Conservation (phyloP, 176 grass and related monocot genomes). For the Phoenix roebelenii region DNA sequence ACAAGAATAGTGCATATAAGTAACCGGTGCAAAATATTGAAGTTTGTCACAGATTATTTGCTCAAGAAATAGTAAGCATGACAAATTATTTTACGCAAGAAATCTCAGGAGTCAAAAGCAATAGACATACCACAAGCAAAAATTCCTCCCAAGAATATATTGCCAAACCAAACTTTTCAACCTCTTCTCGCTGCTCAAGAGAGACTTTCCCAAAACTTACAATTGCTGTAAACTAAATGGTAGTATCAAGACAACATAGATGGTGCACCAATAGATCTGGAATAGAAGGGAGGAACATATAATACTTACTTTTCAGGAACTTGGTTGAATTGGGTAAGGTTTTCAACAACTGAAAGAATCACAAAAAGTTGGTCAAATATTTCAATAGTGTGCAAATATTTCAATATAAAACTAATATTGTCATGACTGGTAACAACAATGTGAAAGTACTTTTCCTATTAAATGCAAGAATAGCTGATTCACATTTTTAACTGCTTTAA, state of each 20-base stretch:
- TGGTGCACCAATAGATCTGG: not conserved
- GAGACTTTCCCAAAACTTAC: constrained; percentile 83
- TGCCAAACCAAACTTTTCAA: constrained; percentile 47
- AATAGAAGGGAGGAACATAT: not conserved
- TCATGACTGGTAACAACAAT: too few species aligned
- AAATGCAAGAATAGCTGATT: too few species aligned
- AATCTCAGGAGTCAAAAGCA: not conserved
- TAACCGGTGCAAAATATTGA: too few species aligned
- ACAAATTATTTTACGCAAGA: too few species aligned
- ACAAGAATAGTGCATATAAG: too few species aligned
- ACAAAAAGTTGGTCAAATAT: too few species aligned
- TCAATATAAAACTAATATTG: too few species aligned
- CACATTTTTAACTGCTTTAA: too few species aligned
- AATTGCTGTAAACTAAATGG: constrained; percentile 32
- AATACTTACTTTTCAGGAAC: constrained; percentile 71
- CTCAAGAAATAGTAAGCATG: too few species aligned
- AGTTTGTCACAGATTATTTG: too few species aligned
- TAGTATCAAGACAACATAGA: not conserved
- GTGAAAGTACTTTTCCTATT: too few species aligned
- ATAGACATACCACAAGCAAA: constrained; percentile 45
- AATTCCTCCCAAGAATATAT: constrained; percentile 95
- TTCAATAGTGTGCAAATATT: too few species aligned
- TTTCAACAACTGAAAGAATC: constrained; percentile 55
- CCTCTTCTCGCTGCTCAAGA: constrained; percentile 58
- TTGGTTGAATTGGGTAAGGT: constrained; percentile 45